Evolutionary conservation across 495 filamentous ascomycete species (phyloP), one percentile per base, ranked within the genome.

Genomic region (Aspergillus campestris): DNA sequence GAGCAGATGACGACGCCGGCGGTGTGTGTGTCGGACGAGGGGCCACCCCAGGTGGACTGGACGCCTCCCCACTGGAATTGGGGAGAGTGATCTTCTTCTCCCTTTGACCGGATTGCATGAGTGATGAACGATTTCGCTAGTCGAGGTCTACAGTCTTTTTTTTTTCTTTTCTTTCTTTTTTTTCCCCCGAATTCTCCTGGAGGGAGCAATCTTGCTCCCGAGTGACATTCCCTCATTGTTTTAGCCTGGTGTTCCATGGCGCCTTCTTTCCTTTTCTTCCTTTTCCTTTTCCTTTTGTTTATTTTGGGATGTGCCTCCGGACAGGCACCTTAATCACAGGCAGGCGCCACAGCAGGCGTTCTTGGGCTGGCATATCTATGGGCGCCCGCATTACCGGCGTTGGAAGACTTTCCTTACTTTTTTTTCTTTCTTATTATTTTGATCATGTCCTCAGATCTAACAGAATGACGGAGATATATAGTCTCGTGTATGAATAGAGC

Each of bases 31-130:
- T 55, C 59, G 13, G 50, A 45, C 29, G 64, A 69, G 31, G 58
- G 60, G 15, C 62, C 69, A 7, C 69, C 69, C 13, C 62, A 53
- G 34, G 50, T 73, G 47, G 59, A 70, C 50, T 72, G 69, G 69
- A 44, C 61, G 28, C 69, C 69, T 9, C 69, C 69, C 10, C 61
- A 67, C 38, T 49, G 71, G 37, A 65, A 71, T 41, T 46, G 71
- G 42, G 57, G 54, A 32, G 57, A 66, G 36, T 50, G 55, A n/a
- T 66, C 64, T 37, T 38, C 35, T 37, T n/a, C 28, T 44, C 0
- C 31, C 8, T 29, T 34, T 32, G 11, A 11, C 15, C 9, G 9
- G 5, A 27, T 34, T 6, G 32, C 31, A 47, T 34, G 31, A 40
- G 7, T 31, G n/a, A 44, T 42, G 34, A 18, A 7, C 32, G 37